A percentile compares a stretch with the other conserved stretches of the same genome.
Conservation (phyloP, 2,329 filamentous ascomycete genomes). For the Beauveria rudraprayagi region DNA sequence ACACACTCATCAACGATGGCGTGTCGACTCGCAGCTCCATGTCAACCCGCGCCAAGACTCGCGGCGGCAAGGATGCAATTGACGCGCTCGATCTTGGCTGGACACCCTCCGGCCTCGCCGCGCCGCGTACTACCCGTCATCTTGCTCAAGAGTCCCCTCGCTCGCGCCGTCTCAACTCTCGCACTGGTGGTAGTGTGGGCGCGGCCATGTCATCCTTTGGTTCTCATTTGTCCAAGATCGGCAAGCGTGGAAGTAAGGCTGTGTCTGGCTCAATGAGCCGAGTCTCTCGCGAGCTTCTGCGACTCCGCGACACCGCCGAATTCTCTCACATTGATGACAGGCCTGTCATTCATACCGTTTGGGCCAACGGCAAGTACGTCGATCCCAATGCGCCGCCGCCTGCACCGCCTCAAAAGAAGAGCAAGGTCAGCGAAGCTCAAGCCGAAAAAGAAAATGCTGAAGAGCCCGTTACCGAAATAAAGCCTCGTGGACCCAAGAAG, state of each 20-base stretch:
- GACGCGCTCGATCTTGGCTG: conserved; percentile 40
- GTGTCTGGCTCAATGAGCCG: conserved; percentile 39
- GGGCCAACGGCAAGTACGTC: conserved; percentile 58
- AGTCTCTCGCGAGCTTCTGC: conserved; percentile 49
- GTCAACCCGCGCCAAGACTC: conserved; percentile 9
- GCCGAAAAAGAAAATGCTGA: conserved; percentile 25
- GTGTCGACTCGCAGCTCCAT: conserved; percentile 14
- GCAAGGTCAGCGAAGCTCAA: conserved; percentile 18
- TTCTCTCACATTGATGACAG: conserved; percentile 50
- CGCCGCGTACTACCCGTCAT: conserved; percentile 24
- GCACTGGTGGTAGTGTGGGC: conserved; percentile 26
- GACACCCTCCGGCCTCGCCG: conserved; percentile 31
- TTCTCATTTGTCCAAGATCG: conserved; percentile 43
- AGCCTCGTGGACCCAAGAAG: conserved; percentile 53
- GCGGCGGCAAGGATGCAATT: conserved; percentile 28
- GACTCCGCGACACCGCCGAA: conserved; percentile 56
- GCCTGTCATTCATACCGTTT: conserved; percentile 50
- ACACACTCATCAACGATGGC: conserved; percentile 24
- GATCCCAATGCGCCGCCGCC: conserved; percentile 34
- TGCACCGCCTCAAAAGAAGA: conserved; percentile 30
- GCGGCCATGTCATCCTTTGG: conserved; percentile 35
- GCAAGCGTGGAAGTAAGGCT: conserved; percentile 52
- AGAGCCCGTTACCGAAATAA: conserved; percentile 29
- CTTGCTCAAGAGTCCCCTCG: conserved; percentile 24
- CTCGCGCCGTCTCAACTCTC: conserved; percentile 35